Evolutionary conservation across 202 grass and related monocot genomes (phyloP), one percentile per base, ranked within the genome.

Genomic region (Saccharum hybrid): DNA sequence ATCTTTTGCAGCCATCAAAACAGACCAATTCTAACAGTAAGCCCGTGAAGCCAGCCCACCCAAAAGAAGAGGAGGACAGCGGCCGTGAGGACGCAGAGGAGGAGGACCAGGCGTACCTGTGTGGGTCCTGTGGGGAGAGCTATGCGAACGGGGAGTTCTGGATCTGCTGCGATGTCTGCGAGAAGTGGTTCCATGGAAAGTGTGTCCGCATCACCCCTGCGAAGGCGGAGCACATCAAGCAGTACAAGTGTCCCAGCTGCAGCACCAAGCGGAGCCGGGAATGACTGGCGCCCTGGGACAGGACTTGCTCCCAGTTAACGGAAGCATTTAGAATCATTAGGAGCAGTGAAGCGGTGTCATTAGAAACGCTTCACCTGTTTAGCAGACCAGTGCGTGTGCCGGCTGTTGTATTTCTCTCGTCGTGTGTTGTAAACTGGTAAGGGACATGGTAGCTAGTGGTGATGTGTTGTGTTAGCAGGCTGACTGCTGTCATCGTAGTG

Each of bases 181-280:
- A 94, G 80, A 90, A 90, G 80, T 94, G 91, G 91, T 94, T 94
- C 76, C 91, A 94, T 3, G 91, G 92, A 33, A 94, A 94, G 67
- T 94, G 92, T 12, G 92, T 94, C 34, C 89, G 90, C 61, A 91
- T 94, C 57, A 94, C 92, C 46, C 89, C 92, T 0, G 92, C 92
- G 3, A 87, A 90, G 83, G 92, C 92, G 6, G 92, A 94, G 89
- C 92, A 94, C 75, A 94, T 94, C 89, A 94, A 94, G 86, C 92
- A 94, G 76, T 94, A 94, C 54, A 94, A 94, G 72, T 94, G 92
- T 76, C 92, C 92, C 21, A 74, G 85, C 78, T 94, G 92, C 75
- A 85, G 86, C 86, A 88, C 82, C 71, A 94, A 94, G 83, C 91
- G 92, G 81, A 88, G 86, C 83, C 86, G 92, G 2, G 92, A 90